Evolutionary conservation across 805 yeast species (phyloP), one percentile per base, ranked within the genome.

Genomic region (Metschnikowia henanensis): DNA sequence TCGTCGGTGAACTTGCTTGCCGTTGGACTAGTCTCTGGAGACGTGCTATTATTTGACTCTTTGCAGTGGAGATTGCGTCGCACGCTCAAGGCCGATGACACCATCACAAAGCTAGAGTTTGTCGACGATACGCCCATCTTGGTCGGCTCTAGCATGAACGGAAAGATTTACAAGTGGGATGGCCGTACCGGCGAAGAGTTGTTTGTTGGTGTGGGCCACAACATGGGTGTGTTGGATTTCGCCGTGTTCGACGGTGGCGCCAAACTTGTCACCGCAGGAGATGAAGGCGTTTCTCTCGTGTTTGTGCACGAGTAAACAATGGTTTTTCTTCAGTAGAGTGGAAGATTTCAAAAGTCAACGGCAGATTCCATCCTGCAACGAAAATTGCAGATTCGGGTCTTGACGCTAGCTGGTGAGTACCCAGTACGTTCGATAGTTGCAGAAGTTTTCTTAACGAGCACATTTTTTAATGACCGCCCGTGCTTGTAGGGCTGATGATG

Each of bases 211-310:
- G 80, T 81, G 31, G 99, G 99, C 18, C 99, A 94, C 64, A 86
- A 85, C 65, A 87, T 87, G 86, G 98, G 98, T 50, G 83, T 94
- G 16, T 75, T 94, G 51, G 97, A 89, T 57, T 92, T 94, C 60
- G 81, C 84, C 16, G 59, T 84, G 33, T 78, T 81, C 45, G 81
- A 79, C 31, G 68, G 77, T 35, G 92, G 89, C 21, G 74, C 76
- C 39, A 82, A 83, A 61, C 58, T 94, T 35, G 76, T 90, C 29
- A 88, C 97, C 17, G 99, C 97, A 12, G 97, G 97, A 51, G 99
- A 94, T 63, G 99, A 94, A 65, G 96, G 96, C 53, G 97, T 94
- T 25, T 80, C 95, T 10, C 71, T 92, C 51, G 79, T 92, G 9
- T 90, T 81, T 55, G 45, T 37, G 10, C 47, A 43, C 43, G 43